phyloP scores from a whole-genome alignment of 345 rosid genomes.

The Fremontodendron californicum region DNA sequence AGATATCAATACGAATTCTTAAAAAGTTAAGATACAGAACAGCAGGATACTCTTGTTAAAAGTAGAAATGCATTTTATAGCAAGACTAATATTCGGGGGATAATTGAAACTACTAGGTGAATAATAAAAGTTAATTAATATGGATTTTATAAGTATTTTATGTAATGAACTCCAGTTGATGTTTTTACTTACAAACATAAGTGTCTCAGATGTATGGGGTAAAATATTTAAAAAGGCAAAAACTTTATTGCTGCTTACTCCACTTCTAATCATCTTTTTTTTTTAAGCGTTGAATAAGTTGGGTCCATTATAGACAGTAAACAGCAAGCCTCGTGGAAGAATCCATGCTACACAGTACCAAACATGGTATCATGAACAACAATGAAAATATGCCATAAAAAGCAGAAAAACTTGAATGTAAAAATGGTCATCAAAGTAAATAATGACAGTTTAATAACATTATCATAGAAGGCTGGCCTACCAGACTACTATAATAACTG shows the following conservation, averaged over 20 bases:
- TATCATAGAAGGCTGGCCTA: constrained; percentile 27
- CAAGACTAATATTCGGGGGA: not conserved
- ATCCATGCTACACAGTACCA: not conserved
- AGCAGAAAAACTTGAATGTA: not conserved
- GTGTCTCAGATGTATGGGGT: not conserved
- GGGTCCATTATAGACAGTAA: not conserved
- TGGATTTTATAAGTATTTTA: not conserved
- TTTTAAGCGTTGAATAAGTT: not conserved
- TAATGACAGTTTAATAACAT: not conserved
- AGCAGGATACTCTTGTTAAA: not conserved
- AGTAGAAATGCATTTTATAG: not conserved
- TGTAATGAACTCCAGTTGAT: not conserved
- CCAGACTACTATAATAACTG: constrained; percentile 58
- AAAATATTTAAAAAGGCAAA: not conserved
- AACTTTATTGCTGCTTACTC: not conserved
- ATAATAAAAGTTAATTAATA: not conserved
- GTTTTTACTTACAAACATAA: not conserved
- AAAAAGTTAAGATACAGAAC: not conserved
- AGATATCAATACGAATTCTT: not conserved
- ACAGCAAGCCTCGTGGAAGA: not conserved
- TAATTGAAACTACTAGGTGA: too few species aligned
- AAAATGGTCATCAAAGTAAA: not conserved
- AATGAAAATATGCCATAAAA: constrained; percentile 5
- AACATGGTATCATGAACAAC: constrained; percentile 7
- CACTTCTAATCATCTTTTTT: not conserved